Evolutionary conservation across 2,329 filamentous ascomycete species (phyloP).

Genomic region (Sclerotiophoma versabilis): DNA sequence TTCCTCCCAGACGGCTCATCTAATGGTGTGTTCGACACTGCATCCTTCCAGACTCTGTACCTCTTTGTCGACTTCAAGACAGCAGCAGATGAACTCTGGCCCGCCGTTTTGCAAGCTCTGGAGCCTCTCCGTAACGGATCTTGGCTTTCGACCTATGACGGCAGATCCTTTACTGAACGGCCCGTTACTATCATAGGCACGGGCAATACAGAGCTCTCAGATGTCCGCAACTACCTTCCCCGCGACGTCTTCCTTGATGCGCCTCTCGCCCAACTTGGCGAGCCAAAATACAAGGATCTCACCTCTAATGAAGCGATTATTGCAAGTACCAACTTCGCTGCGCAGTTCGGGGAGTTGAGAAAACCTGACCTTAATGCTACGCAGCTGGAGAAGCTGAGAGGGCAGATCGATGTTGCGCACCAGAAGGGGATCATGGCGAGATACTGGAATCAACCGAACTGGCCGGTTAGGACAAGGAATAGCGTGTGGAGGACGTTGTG

Average conservation of each 20-base stretch:
- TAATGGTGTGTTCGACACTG: conserved; percentile 69
- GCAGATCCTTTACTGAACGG: conserved; percentile 53
- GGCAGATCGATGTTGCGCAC: conserved; percentile 62
- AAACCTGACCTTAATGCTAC: conserved; percentile 51
- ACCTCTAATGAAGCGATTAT: conserved; percentile 60
- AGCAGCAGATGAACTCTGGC: conserved; percentile 61
- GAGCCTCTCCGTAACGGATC: conserved; percentile 62
- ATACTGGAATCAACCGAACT: conserved; percentile 70
- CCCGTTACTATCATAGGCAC: conserved; percentile 70
- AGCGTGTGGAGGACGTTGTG: conserved; percentile 62
- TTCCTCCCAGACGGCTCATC: conserved; percentile 58
- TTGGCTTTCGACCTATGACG: conserved; percentile 62
- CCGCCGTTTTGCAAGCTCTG: conserved; percentile 63
- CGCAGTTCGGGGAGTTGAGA: conserved; percentile 50
- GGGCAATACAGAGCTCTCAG: conserved; percentile 55
- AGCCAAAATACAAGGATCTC: conserved; percentile 53
- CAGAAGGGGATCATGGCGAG: conserved; percentile 64
- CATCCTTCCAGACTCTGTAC: conserved; percentile 65
- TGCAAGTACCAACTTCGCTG: conserved; percentile 60
- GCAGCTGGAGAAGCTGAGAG: conserved; percentile 59
- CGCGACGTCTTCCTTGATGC: conserved; percentile 68
- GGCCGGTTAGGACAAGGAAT: conserved; percentile 59
- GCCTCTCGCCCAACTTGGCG: conserved; percentile 56
- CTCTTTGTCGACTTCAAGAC: conserved; percentile 72
- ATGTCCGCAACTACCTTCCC: conserved; percentile 51